Conservation (phyloP, 2,329 filamentous ascomycete species). For the Ceratocystis papillata region DNA sequence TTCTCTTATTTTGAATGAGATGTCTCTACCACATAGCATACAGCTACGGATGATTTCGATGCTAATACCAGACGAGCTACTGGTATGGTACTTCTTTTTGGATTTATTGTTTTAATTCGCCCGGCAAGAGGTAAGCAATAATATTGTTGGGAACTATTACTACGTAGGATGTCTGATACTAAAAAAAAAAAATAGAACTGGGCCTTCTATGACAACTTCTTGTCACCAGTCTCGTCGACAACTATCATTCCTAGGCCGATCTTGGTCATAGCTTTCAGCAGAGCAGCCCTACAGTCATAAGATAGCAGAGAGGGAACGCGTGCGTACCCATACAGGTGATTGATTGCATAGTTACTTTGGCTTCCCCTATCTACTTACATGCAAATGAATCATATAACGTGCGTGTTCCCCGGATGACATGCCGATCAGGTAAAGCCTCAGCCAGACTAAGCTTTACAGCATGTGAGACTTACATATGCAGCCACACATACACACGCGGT, state of each 20-base stretch:
- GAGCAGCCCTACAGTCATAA: background rate
- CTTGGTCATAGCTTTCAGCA: conserved; percentile 7
- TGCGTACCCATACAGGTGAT: background rate
- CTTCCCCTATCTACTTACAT: background rate
- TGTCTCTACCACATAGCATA: too few relatives aligned
- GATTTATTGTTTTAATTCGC: too few relatives aligned
- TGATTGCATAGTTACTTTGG: background rate
- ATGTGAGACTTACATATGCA: conserved; percentile 8
- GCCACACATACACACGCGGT: background rate
- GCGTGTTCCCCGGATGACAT: conserved; percentile 8
- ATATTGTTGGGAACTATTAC: too few relatives aligned
- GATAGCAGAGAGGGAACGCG: conserved; percentile 1
- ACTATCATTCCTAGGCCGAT: background rate
- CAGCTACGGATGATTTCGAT: too few relatives aligned
- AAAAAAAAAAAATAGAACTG: too few relatives aligned
- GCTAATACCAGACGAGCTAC: too few relatives aligned
- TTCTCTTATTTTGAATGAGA: too few relatives aligned
- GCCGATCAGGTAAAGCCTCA: conserved; percentile 8
- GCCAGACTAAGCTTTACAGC: conserved; percentile 1
- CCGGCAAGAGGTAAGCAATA: too few relatives aligned
- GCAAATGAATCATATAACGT: background rate
- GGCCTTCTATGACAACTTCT: background rate
- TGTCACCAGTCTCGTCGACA: background rate
- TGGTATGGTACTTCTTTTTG: too few relatives aligned
- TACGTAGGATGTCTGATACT: too few relatives aligned